Percentiles rank a stretch among this genome's conserved stretches.
phyloP scores from a whole-genome alignment of 495 filamentous ascomycete species.

The Aspergillus sclerotiicarbonarius region DNA sequence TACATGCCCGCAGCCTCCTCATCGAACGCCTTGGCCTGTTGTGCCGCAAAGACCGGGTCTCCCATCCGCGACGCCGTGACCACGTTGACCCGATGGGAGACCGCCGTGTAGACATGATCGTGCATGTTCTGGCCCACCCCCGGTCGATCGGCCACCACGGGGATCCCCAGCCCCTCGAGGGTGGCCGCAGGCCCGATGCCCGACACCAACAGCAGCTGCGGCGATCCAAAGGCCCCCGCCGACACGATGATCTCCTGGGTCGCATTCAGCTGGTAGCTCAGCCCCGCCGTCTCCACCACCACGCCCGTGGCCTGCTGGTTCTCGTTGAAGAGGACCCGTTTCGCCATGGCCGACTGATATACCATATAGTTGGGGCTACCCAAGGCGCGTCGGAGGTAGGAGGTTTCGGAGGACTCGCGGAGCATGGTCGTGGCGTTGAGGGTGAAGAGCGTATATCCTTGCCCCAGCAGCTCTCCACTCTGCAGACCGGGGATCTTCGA shows the following conservation, averaged over 20 bases:
- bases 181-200: slow-evolving; percentile 1
- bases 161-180: slow-evolving; percentile 37
- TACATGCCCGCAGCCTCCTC: slow-evolving; percentile 6
- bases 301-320: slow-evolving; percentile 35
- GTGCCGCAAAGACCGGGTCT: slow-evolving; percentile 11
- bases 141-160: slow-evolving; percentile 34
- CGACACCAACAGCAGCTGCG: slow-evolving; percentile 12
- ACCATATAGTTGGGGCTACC: not conserved
- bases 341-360: slow-evolving; percentile 9
- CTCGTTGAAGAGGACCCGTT: slow-evolving; percentile 23
- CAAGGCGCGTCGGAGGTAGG: slow-evolving; percentile 24
- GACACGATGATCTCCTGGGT: slow-evolving; percentile 40
- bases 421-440: slow-evolving; percentile 3
- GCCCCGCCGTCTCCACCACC: slow-evolving; percentile 16
- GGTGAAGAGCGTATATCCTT: not conserved
- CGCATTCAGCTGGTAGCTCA: slow-evolving; percentile 31
- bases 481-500: not conserved
- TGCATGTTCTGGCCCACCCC: slow-evolving; percentile 51
- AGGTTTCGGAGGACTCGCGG: slow-evolving; percentile 28
- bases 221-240: slow-evolving; percentile 5
- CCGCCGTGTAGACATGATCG: slow-evolving; percentile 34
- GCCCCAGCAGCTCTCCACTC: not conserved
- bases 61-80: slow-evolving; percentile 12
- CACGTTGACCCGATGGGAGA: slow-evolving; percentile 23
- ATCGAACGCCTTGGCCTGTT: slow-evolving; percentile 9